Base-by-base conservation (phyloP, 2,329 filamentous ascomycete species). In the Aspergillus transmontanensis region DNA sequence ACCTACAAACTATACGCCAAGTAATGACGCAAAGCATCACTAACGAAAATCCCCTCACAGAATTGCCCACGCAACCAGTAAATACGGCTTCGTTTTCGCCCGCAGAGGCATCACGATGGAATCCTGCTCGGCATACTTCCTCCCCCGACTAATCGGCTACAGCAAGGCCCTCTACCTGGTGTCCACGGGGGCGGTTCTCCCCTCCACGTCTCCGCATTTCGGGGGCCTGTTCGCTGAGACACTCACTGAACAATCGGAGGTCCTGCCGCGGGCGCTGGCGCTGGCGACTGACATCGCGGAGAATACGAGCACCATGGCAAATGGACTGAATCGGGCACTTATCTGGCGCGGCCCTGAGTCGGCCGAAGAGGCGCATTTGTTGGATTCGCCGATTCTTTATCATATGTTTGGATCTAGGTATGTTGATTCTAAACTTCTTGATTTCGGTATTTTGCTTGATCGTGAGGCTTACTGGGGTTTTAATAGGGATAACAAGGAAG, bases 81-180 rank as follows among this genome's bases (percentile, higher is more conserved):
- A 90, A 72, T 85, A 93, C 66, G 90, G 90, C 58, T 91, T 93
- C 73, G 89, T 92, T 21, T 94, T 93, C 75, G 83, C 85, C 28
- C 85, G 89, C 30, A 83, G 90, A 50, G 90, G 90, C 1, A 82
- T 93, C 70, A 83, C 87, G 63, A 89, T 91, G 85, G 91, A 94
- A 76, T 90, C 89, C 0, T 89, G 86, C 72, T 87, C 84, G 57
- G 89, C 86, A 10, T 93, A 85, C 76, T 93, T 91, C 80, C 81
- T 93, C 41, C 90, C 90, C 2, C 84, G 89, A 0, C 80, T 93
- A 30, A 84, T 93, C 64, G 90, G 91, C 1, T 68, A 71, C 59
- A 72, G 72, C 19, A 72, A 71, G 9, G 73, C 74, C 26, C 73
- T 69, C 50, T 76, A 76, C 32, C 73, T 76, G 30, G 62, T 87